Conservation (phyloP, 345 rosid genomes). For the Crucihimalaya himalaica region DNA sequence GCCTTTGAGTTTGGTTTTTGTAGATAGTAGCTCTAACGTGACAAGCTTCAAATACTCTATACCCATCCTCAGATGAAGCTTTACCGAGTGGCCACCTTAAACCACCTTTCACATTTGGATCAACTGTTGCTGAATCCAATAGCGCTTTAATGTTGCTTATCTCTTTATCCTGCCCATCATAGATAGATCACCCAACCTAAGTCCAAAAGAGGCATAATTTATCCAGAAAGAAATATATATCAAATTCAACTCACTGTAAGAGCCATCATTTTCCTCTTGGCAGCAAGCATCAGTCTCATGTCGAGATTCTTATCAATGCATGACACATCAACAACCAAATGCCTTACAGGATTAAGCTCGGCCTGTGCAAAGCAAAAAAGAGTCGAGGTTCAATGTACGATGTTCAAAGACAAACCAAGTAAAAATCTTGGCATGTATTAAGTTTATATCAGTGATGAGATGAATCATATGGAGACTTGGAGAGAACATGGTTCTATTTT, state of each 20-base stretch:
- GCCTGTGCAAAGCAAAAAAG: slow-evolving; percentile 40
- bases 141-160: slow-evolving; percentile 45
- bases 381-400: neutral
- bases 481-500: neutral
- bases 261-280: slow-evolving; percentile 47
- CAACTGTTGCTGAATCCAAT: slow-evolving; percentile 54
- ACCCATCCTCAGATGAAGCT: slow-evolving; percentile 48
- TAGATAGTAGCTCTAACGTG: slow-evolving; percentile 47
- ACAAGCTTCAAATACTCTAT: slow-evolving; percentile 48
- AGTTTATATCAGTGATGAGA: neutral
- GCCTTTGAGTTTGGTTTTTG: slow-evolving; percentile 45
- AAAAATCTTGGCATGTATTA: neutral
- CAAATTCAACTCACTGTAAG: slow-evolving; percentile 45
- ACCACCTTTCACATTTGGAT: slow-evolving; percentile 68
- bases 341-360: slow-evolving; percentile 49
- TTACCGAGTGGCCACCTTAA: slow-evolving; percentile 63
- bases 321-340: slow-evolving; percentile 58
- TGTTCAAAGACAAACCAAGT: neutral
- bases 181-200: neutral
- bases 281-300: slow-evolving; percentile 59
- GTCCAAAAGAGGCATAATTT: neutral
- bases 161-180: slow-evolving; percentile 58
- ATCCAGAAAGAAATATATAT: neutral
- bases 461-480: neutral
- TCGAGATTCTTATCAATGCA: slow-evolving; percentile 66